These are phyloP conservation scores for Suillus weaverae DNA, from an alignment of 768 basidiomycete genomes.

Conservation along the genomic window DNA sequence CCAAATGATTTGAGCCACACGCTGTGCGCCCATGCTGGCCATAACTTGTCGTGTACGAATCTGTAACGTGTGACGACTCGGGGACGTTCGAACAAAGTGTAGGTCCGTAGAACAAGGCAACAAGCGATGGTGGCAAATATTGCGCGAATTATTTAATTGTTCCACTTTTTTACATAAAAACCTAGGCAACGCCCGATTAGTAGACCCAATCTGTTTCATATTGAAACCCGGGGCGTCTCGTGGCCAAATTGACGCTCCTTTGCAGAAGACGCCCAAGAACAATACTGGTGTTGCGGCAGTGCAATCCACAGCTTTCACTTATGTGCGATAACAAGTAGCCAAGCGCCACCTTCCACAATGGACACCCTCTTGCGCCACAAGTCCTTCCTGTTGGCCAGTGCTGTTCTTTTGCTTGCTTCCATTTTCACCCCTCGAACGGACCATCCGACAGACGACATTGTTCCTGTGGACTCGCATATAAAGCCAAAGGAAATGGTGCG, in stretches of 20 bases:
- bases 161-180: background rate
- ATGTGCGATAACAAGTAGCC: background rate
- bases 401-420: background rate
- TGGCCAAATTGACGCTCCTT: background rate
- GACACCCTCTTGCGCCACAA: slow-evolving; percentile 1
- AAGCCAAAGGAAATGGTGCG: background rate
- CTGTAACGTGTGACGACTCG: background rate
- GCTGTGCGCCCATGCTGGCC: background rate
- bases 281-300: background rate
- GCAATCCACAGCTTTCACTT: background rate
- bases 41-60: background rate
- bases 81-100: background rate
- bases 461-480: background rate
- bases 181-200: background rate
- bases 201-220: no score
- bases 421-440: background rate
- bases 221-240: background rate
- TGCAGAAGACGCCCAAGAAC: background rate
- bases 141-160: no score
- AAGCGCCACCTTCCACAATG: background rate
- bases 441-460: background rate
- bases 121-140: background rate
- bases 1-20: background rate
- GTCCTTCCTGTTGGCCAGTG: background rate
- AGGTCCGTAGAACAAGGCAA: background rate